phyloP scores from a whole-genome alignment of 805 yeast species.

The Yamadazyma laniorum region DNA sequence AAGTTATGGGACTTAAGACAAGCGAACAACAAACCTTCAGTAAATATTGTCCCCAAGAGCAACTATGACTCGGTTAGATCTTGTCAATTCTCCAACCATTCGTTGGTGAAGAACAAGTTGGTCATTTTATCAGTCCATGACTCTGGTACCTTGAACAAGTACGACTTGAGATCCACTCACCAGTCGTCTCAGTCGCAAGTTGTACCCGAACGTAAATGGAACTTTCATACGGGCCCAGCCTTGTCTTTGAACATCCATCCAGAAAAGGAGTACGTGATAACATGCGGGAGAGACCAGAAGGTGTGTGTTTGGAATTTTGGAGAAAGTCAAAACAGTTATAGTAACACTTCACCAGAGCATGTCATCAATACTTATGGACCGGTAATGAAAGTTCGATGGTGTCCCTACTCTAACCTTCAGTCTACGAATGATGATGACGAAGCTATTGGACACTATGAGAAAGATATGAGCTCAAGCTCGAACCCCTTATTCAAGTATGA shows the following conservation, averaged over 20 bases:
- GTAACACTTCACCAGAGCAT: conserved; percentile 54
- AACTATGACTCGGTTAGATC: conserved; percentile 70
- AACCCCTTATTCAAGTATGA: conserved; percentile 52
- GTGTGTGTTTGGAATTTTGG: conserved; percentile 69
- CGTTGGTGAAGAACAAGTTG: conserved; percentile 42
- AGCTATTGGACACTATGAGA: conserved; percentile 2
- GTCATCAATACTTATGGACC: conserved; percentile 75
- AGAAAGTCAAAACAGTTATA: conserved; percentile 18
- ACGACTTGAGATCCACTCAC: conserved; percentile 62
- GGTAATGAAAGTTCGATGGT: conserved; percentile 74
- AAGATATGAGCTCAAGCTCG: background rate
- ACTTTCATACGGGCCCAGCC: conserved; percentile 92
- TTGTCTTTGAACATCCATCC: conserved; percentile 88
- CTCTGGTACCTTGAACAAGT: conserved; percentile 80
- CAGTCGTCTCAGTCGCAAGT: conserved; percentile 1
- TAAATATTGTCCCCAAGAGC: conserved; percentile 48
- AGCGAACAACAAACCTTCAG: conserved; percentile 43
- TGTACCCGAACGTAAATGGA: conserved; percentile 71
- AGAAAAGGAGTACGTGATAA: conserved; percentile 70
- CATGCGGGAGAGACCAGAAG: conserved; percentile 91
- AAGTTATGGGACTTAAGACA: conserved; percentile 72
- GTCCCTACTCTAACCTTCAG: conserved; percentile 22
- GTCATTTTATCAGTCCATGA: conserved; percentile 79
- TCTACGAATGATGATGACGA: conserved; percentile 23
- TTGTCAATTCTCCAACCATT: conserved; percentile 53